phyloP scores from a whole-genome alignment of 2,329 filamentous ascomycete genomes.

The Tolypocladium sp. region DNA sequence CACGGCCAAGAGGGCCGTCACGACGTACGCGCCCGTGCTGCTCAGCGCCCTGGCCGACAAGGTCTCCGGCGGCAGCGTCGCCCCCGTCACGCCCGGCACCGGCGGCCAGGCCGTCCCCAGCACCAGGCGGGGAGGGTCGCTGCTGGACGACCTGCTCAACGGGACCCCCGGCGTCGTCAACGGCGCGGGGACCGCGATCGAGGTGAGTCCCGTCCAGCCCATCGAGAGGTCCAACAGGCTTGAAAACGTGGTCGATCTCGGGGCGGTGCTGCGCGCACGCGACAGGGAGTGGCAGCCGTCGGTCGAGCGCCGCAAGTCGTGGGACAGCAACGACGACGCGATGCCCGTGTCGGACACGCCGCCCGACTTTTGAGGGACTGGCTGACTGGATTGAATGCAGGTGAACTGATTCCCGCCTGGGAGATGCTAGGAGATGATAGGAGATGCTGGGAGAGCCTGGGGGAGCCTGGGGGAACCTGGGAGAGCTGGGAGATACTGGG shows the following conservation, averaged over 20 bases:
- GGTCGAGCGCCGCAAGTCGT: not conserved
- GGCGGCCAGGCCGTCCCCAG: not conserved
- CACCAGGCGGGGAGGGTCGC: not conserved
- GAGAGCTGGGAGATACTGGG: too few species aligned
- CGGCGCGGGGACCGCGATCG: not conserved
- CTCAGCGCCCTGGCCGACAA: not conserved
- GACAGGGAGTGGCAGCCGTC: not conserved
- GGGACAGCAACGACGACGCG: not conserved
- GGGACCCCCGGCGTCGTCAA: not conserved
- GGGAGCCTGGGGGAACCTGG: too few species aligned
- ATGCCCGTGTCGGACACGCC: not conserved
- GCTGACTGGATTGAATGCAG: not conserved
- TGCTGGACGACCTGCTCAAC: not conserved
- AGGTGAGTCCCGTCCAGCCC: not conserved
- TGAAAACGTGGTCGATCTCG: not conserved
- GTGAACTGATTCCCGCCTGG: not conserved
- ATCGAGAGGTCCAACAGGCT: not conserved
- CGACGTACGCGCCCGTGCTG: not conserved
- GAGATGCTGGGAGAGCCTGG: too few species aligned
- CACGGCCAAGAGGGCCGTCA: not conserved
- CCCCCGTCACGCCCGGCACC: not conserved
- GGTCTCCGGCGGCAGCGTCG: not conserved
- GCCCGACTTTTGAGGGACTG: not conserved
- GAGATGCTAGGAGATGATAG: too few species aligned
- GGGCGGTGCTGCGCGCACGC: not conserved